phyloP scores from a whole-genome alignment of 352 stramenopile genomes.

The Globisporangium uncinulatum region DNA sequence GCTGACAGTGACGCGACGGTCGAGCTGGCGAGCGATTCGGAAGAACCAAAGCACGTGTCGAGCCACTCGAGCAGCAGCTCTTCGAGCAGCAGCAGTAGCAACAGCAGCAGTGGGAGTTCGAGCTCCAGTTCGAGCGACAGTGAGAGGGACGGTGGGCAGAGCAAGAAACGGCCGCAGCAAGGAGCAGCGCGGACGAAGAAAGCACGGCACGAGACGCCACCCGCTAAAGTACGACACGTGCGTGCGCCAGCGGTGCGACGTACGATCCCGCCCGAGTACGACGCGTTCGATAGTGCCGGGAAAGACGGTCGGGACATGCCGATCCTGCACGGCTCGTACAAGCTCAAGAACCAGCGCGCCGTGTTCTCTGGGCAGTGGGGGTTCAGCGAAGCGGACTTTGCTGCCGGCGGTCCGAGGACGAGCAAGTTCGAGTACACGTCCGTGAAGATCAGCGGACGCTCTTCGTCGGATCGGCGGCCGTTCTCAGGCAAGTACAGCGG shows the following conservation, averaged over 20 bases:
- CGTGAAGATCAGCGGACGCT: conserved; percentile 23
- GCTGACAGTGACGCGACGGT: conserved; percentile 25
- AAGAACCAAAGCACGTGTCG: conserved; percentile 8
- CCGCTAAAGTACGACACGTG: background rate
- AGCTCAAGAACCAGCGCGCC: conserved; percentile 34
- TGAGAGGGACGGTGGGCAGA: conserved; percentile 12
- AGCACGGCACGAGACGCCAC: conserved; percentile 5
- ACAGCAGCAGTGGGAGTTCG: conserved; percentile 10
- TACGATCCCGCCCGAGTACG: conserved; percentile 29
- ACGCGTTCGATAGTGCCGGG: conserved; percentile 35
- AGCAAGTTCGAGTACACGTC: conserved; percentile 73
- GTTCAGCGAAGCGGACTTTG: conserved; percentile 57
- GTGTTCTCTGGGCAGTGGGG: conserved; percentile 54
- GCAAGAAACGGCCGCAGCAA: conserved; percentile 6
- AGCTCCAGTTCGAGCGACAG: conserved; percentile 14
- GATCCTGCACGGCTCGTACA: conserved; percentile 53
- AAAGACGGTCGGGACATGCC: conserved; percentile 35
- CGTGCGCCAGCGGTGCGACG: conserved; percentile 17
- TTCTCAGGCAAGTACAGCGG: conserved; percentile 61
- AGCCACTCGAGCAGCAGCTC: conserved; percentile 17
- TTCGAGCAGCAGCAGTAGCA: conserved; percentile 18
- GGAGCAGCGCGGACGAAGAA: conserved; percentile 1
- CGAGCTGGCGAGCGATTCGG: conserved; percentile 14
- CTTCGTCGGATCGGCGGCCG: conserved; percentile 39
- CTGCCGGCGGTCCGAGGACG: conserved; percentile 18